These are phyloP conservation scores for Magnolia officinalis DNA, from an alignment of 164 flowering plant genomes.

Conservation along the genomic window DNA sequence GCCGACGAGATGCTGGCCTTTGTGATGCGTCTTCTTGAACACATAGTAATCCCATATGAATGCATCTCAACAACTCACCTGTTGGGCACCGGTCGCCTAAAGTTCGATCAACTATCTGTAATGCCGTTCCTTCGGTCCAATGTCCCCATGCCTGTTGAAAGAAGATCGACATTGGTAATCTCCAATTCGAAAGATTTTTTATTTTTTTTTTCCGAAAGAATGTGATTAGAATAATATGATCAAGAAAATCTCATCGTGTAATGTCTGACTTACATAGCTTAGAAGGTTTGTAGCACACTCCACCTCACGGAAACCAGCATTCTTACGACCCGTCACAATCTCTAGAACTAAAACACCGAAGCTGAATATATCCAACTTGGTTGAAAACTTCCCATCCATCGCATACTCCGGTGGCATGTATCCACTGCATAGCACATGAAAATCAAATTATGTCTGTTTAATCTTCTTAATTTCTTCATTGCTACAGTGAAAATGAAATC, in stretches of 20 bases:
- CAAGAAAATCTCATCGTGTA: background rate
- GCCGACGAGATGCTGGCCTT: constrained; percentile 45
- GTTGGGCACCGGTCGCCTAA: constrained; percentile 6
- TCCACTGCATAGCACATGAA: constrained; percentile 4
- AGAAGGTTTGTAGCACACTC: background rate
- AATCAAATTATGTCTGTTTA: background rate
- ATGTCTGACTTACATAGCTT: background rate
- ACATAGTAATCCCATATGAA: constrained; percentile 50
- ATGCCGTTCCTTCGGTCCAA: constrained; percentile 30
- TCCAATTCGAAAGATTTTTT: too few species aligned
- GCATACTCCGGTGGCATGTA: constrained; percentile 14
- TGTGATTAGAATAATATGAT: too few species aligned
- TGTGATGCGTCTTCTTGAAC: constrained; percentile 40
- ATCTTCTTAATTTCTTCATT: background rate
- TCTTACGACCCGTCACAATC: constrained; percentile 10
- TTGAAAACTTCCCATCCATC: constrained; percentile 10
- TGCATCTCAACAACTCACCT: constrained; percentile 33
- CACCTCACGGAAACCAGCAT: background rate
- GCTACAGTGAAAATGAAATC: background rate
- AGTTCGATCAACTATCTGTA: constrained; percentile 34
- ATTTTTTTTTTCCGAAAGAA: background rate
- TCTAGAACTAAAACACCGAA: constrained; percentile 10
- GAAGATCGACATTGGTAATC: background rate
- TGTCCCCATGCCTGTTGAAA: constrained; percentile 39
- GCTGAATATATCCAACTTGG: constrained; percentile 7